phyloP scores from a whole-genome alignment of 768 basidiomycete species.

The Mycena alexandri region DNA sequence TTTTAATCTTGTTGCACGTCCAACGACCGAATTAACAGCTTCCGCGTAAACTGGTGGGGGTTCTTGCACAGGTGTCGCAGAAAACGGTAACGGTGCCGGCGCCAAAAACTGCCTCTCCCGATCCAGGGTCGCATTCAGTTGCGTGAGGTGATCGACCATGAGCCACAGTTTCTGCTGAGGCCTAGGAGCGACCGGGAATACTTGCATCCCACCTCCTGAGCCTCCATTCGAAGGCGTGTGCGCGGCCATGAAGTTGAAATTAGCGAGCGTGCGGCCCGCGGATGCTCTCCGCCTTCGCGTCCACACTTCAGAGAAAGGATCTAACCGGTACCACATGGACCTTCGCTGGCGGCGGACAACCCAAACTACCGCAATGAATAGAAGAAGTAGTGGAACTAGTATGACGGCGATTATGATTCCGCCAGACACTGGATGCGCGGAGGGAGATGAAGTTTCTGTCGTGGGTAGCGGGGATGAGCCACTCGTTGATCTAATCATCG shows the following conservation, averaged over 20 bases:
- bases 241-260: neutral
- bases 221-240: too few species aligned
- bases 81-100: neutral
- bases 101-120: neutral
- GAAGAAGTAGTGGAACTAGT: slow-evolving; percentile 2
- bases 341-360: slow-evolving; percentile 12
- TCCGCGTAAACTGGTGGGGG: neutral
- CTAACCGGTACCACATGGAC: neutral
- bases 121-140: slow-evolving; percentile 3
- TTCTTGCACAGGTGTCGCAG: neutral
- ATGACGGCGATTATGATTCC: slow-evolving; percentile 3
- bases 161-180: neutral
- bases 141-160: slow-evolving; percentile 4
- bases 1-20: too few species aligned
- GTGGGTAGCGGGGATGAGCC: too few species aligned
- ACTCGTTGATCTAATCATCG: too few species aligned
- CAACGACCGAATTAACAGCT: too few species aligned
- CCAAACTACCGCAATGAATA: neutral
- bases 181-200: neutral
- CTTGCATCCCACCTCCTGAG: too few species aligned
- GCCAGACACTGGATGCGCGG: neutral
- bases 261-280: neutral
- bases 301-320: slow-evolving; percentile 11
- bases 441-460: neutral
- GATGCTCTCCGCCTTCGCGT: neutral